Evolutionary conservation across 148 eudicot genomes (phyloP), one percentile per base, ranked within the genome.

Genomic region (Selenicereus undatus): DNA sequence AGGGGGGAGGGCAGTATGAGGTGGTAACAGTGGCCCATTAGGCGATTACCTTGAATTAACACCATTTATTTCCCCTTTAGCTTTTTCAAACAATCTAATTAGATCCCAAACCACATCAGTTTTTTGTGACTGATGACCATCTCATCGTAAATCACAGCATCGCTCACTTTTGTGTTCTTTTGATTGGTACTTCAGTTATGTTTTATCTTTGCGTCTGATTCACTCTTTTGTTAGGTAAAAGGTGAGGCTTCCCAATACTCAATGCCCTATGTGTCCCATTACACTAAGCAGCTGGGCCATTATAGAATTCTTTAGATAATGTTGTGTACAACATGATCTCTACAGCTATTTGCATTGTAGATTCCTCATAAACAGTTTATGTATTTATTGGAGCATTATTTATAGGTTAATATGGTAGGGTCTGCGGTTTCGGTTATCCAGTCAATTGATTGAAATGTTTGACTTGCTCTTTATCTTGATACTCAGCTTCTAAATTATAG

Each of bases 31-130:
- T 60, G 71, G 68, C 43, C 76, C 73, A 58, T 64, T n/a, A 64
- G 29, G 29, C 29, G 10, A 64, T 80, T 72, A 71, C 50, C 82
- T 81, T 82, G 79, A 86, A 84, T 87, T 75, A 82, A 84, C 85
- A 71, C 85, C 87, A 84, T 75, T 50, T 50, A 65, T 56, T 72
- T 17, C 68, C 74, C 69, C 56, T 71, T 84, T 52, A 77, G 83
- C 76, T 77, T 32, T 72, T 43, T 56, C 22, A 11, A 27, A 27
- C 27, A 71, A 18, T 79, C 58, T 79, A 50, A 50, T n/a, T 64
- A 54, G 79, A 82, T 73, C 78, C 70, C 62, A 18, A 71, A 43
- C 78, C 62, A 56, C 42, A 76, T 80, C 83, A 76, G 62, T 51
- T 76, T 22, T 64, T 64, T 64, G 5, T 64, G 68, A 80, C 54